These are phyloP conservation scores for Centaurea solstitialis DNA, from an alignment of 129 eudicot species.

Conservation along the genomic window DNA sequence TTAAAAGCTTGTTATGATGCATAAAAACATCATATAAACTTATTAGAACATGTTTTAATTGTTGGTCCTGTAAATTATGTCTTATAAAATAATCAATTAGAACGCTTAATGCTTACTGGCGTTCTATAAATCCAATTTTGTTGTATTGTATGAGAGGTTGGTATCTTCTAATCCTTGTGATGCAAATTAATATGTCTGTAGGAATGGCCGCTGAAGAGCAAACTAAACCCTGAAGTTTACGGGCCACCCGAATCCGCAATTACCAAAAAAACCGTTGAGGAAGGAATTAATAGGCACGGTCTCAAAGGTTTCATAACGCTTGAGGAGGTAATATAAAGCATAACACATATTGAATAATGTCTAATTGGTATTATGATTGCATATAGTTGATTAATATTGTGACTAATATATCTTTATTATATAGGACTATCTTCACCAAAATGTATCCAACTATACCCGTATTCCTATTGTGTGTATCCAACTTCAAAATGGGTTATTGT, in stretches of 20 bases:
- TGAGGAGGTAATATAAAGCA: conserved; percentile 45
- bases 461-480: too few relatives aligned
- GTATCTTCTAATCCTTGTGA: too few relatives aligned
- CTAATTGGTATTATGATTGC: too few relatives aligned
- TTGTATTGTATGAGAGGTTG: too few relatives aligned
- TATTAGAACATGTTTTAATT: too few relatives aligned
- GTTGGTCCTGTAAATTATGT: neutral
- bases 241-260: conserved; percentile 77
- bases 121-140: too few relatives aligned
- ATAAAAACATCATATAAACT: too few relatives aligned
- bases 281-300: conserved; percentile 29
- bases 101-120: too few relatives aligned
- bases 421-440: too few relatives aligned
- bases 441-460: too few relatives aligned
- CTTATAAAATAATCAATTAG: neutral
- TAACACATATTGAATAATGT: neutral
- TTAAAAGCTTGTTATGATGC: too few relatives aligned
- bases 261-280: conserved; percentile 57
- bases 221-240: conserved; percentile 61
- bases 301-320: conserved; percentile 51
- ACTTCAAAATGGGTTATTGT: too few relatives aligned
- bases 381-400: neutral
- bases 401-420: conserved; percentile 1
- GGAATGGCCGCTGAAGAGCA: conserved; percentile 90
- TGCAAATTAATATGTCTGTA: neutral